Evolutionary conservation across 163 green algal genomes (phyloP).

Genomic region (Scenedesmus sp.): DNA sequence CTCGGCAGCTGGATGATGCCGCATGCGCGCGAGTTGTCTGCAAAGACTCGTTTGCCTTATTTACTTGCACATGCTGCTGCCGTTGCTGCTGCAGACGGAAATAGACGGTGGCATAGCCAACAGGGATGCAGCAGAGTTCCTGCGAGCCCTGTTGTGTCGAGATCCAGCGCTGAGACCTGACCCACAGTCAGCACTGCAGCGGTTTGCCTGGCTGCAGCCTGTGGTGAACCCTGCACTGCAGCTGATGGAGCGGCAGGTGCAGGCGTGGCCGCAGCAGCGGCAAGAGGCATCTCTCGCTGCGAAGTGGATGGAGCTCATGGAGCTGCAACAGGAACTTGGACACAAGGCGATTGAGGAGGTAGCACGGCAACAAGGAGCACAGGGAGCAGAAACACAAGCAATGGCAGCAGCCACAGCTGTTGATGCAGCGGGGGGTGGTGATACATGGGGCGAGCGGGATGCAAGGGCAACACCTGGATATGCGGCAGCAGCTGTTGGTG

Average conservation of each 20-base stretch:
- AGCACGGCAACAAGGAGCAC: neutral
- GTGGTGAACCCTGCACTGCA: neutral
- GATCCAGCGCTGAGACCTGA: neutral
- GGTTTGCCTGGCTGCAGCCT: constrained; percentile 3
- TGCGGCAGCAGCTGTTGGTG: neutral
- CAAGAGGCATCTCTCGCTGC: neutral
- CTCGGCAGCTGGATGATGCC: too few relatives aligned
- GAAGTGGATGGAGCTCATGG: neutral
- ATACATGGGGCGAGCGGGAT: neutral
- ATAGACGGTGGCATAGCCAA: neutral
- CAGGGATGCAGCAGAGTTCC: neutral
- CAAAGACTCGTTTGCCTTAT: too few relatives aligned
- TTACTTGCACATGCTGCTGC: neutral
- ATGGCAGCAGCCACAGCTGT: neutral
- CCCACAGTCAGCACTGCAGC: neutral
- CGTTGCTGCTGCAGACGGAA: neutral
- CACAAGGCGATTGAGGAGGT: neutral
- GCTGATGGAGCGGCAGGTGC: neutral
- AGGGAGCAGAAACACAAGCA: neutral
- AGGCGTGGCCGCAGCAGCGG: neutral
- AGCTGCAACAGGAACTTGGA: neutral
- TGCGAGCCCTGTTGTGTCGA: neutral
- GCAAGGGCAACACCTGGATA: neutral
- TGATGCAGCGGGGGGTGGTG: neutral
- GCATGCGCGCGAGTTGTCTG: too few relatives aligned